phyloP scores from a whole-genome alignment of 2,329 filamentous ascomycete genomes.

The Sclerotinia glacialis region DNA sequence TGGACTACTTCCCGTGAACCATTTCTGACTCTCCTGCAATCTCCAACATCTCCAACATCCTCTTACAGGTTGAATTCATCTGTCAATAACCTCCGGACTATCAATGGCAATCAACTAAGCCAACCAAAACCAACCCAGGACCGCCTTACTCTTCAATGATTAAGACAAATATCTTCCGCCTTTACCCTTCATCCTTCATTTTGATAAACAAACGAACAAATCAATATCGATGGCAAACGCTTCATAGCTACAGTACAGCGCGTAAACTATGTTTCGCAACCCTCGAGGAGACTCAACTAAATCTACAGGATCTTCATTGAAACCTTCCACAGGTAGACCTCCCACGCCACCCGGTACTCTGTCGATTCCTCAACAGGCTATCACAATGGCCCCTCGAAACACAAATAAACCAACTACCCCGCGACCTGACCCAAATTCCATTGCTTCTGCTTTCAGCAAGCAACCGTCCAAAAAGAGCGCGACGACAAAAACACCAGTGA shows the following conservation, averaged over 20 bases:
- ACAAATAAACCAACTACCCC: conserved; percentile 38
- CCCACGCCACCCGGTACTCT: conserved; percentile 48
- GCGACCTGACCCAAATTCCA: conserved; percentile 34
- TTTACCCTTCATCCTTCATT: not conserved
- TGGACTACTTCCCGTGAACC: not conserved
- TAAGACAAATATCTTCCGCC: not conserved
- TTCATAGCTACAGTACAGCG: not conserved
- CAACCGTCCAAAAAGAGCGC: conserved; percentile 32
- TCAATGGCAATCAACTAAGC: not conserved
- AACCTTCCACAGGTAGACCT: conserved; percentile 50
- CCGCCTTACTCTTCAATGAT: not conserved
- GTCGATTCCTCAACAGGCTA: conserved; percentile 18
- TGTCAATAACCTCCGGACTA: not conserved
- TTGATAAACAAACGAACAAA: not conserved
- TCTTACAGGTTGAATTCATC: not conserved
- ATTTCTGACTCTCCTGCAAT: not conserved
- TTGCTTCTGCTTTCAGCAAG: conserved; percentile 25
- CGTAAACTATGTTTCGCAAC: conserved; percentile 51
- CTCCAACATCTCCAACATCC: not conserved
- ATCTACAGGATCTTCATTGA: conserved; percentile 39
- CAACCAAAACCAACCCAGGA: not conserved
- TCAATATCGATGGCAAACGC: not conserved
- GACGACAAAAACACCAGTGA: conserved; percentile 30
- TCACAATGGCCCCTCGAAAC: conserved; percentile 30
- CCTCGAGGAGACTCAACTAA: conserved; percentile 47